phyloP scores from a whole-genome alignment of 2,329 filamentous ascomycete species.

The Colletotrichum somersetense region DNA sequence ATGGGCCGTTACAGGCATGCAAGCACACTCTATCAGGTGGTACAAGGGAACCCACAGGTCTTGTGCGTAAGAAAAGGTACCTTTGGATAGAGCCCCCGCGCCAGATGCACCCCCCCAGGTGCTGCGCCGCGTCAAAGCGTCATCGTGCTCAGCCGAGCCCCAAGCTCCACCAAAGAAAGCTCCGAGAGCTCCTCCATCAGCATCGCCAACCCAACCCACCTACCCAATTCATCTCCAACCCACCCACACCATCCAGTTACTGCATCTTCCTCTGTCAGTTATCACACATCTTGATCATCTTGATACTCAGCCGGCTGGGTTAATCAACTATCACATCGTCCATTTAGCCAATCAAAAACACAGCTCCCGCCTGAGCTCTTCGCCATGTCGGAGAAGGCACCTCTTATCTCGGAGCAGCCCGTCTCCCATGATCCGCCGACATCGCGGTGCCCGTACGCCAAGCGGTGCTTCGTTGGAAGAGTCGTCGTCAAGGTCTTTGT shows the following conservation, averaged over 20 bases:
- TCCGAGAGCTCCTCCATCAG: constrained; percentile 13
- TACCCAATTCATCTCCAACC: background rate
- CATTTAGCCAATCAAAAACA: background rate
- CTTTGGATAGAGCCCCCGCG: background rate
- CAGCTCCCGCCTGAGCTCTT: background rate
- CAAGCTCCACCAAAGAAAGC: constrained; percentile 22
- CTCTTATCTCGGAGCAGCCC: constrained; percentile 15
- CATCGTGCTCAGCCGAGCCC: constrained; percentile 26
- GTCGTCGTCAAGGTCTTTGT: constrained; percentile 24
- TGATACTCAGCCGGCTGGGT: constrained; percentile 37
- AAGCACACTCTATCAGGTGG: background rate
- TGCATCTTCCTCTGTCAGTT: background rate
- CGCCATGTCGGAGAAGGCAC: constrained; percentile 36
- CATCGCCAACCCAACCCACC: background rate
- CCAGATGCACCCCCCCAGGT: constrained; percentile 14
- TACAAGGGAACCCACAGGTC: fast-evolving
- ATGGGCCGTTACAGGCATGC: background rate
- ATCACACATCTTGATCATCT: constrained; percentile 32
- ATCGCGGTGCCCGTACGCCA: constrained; percentile 31
- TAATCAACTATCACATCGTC: background rate
- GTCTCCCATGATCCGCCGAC: background rate
- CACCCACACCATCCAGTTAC: background rate
- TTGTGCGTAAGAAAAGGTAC: background rate
- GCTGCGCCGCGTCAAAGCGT: constrained; percentile 33
- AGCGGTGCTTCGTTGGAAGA: constrained; percentile 24